Evolutionary conservation across 176 grass and related monocot genomes (phyloP), one percentile per base, ranked within the genome.

Genomic region (Zoysia pacifica): DNA sequence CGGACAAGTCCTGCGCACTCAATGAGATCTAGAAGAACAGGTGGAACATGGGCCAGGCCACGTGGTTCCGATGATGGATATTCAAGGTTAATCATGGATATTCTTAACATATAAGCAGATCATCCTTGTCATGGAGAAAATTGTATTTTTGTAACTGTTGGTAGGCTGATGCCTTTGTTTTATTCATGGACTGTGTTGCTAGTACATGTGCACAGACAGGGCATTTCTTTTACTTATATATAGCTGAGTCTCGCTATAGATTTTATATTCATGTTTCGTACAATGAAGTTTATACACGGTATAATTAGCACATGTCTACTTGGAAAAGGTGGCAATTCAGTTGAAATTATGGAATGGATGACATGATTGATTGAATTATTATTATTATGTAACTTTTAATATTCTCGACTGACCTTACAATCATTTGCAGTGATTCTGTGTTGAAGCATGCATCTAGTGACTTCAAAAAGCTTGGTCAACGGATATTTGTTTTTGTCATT

Each of bases 21-120:
- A 53, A 83, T 94, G 88, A 91, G 92, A 87, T 97, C 90, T 15
- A 93, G 90, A 70, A 81, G 78, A 56, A 66, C 83, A 15, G 87
- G 85, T 85, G 90, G 84, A 54, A 89, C 95, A 75, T 97, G 95
- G 95, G 95, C 95, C 36, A 89, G 90, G 70, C 87, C 92, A 80
- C 92, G 91, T 3, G 81, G 81, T 52, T 97, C 95, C 85, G 95
- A 97, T 89, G 95, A 97, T 83, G 95, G 95, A 36, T 97, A 94
- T 86, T 93, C 92, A 72, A 97, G 92, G 95, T 94, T 50, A 76
- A 77, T 76, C 36, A 10, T 65, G 18, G 47, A 80, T 70, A 70
- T 6, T 84, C 53, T 66, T 40, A 65, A 11, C 41, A 60, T 75
- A 10, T 38, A 42, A 8, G 19, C 3, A 45, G 37, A 45, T 71